phyloP scores from a whole-genome alignment of 2,329 filamentous ascomycete species.

The Fusarium stilboides region DNA sequence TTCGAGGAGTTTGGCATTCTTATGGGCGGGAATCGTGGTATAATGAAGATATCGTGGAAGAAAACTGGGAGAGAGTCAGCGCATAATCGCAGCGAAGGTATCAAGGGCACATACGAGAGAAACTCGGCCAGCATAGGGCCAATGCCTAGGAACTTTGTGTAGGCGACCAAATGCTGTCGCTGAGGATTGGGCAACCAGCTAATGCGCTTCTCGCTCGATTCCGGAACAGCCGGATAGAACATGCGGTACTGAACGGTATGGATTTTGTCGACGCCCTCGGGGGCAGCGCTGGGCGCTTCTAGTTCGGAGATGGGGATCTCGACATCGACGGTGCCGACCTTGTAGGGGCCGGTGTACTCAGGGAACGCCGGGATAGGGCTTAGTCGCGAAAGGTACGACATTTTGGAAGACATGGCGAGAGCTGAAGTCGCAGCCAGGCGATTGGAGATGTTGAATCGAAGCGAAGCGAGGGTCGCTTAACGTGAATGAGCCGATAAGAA shows the following conservation, averaged over 20 bases:
- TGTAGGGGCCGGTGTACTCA: slow-evolving; percentile 79
- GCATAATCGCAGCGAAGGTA: too few species aligned
- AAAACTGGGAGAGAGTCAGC: slow-evolving; percentile 62
- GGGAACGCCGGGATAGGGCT: slow-evolving; percentile 82
- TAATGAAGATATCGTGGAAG: slow-evolving; percentile 81
- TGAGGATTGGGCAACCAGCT: slow-evolving; percentile 86
- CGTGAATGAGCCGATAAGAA: not conserved
- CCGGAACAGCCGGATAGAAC: slow-evolving; percentile 80
- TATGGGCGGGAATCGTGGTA: slow-evolving; percentile 79
- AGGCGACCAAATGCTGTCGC: slow-evolving; percentile 79
- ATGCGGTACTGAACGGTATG: slow-evolving; percentile 84
- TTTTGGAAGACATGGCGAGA: slow-evolving; percentile 52
- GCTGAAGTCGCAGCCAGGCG: slow-evolving; percentile 1
- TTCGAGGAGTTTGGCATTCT: slow-evolving; percentile 76
- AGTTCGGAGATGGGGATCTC: slow-evolving; percentile 80
- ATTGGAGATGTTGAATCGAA: slow-evolving; percentile 9
- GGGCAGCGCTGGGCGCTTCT: slow-evolving; percentile 67
- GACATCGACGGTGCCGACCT: slow-evolving; percentile 80
- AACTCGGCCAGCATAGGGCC: slow-evolving; percentile 70
- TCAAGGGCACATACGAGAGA: slow-evolving; percentile 66
- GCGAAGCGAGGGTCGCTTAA: not conserved
- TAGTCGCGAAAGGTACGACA: slow-evolving; percentile 68
- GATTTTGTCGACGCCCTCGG: slow-evolving; percentile 70
- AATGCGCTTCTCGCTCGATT: slow-evolving; percentile 71
- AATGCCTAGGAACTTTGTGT: slow-evolving; percentile 82